Percentiles rank a stretch among this genome's conserved stretches.
Evolutionary conservation across 768 basidiomycete species (phyloP).

Genomic region (Mycena capillaripes): DNA sequence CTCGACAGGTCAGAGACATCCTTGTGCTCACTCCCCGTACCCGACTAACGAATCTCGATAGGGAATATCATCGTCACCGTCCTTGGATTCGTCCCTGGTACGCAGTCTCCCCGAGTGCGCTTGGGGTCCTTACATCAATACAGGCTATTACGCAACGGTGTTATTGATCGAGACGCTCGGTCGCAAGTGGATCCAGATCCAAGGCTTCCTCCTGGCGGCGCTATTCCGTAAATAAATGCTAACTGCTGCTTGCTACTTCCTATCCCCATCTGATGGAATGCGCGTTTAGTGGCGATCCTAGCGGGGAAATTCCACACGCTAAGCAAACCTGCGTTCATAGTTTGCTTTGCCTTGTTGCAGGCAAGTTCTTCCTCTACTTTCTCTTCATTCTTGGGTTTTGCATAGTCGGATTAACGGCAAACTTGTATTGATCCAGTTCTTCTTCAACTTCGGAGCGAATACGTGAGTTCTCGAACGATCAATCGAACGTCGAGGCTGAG

Average conservation of each 20-base stretch:
- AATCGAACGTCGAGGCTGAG: background rate
- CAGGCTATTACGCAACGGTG: slow-evolving; percentile 79
- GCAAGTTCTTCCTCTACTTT: slow-evolving; percentile 27
- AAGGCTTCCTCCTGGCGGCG: slow-evolving; percentile 78
- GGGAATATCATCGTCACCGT: slow-evolving; percentile 71
- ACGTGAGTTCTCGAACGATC: slow-evolving; percentile 53
- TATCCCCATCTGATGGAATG: background rate
- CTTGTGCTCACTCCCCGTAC: too few relatives aligned
- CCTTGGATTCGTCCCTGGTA: slow-evolving; percentile 82
- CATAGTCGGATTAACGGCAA: background rate
- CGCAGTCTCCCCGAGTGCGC: background rate
- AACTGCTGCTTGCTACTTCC: background rate
- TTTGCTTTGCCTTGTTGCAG: slow-evolving; percentile 67
- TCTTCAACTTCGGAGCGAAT: slow-evolving; percentile 88
- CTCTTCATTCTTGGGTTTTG: background rate
- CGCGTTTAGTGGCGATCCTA: slow-evolving; percentile 20
- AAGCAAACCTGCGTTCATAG: slow-evolving; percentile 60
- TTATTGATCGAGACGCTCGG: slow-evolving; percentile 81
- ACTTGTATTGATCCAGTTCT: too few relatives aligned
- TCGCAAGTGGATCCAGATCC: slow-evolving; percentile 81
- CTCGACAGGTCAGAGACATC: too few relatives aligned
- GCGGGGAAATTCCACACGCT: slow-evolving; percentile 63
- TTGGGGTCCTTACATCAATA: background rate
- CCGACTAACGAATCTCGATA: too few relatives aligned
- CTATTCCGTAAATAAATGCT: slow-evolving; percentile 72